Evolutionary conservation across 2,329 filamentous ascomycete species (phyloP), one percentile per base, ranked within the genome.

Genomic region (Juglanconis juglandina): DNA sequence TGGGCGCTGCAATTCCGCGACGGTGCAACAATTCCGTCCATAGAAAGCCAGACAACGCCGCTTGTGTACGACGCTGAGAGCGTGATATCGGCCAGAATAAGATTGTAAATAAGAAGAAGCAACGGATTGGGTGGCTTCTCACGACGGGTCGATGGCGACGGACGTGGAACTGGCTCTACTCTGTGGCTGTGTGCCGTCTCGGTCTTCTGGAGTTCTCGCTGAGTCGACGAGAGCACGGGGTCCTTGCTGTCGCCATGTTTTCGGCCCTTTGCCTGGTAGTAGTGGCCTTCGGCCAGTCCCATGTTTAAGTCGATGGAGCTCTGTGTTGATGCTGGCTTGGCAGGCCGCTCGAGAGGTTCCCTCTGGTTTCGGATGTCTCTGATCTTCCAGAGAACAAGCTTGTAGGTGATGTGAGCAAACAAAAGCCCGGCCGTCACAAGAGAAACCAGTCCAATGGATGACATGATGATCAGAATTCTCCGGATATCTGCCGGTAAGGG

Each of bases 31-130:
- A 90, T 80, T 0, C 75, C 77, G 68, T 87, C 77, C 13, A 75
- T 69, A 1, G 72, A 70, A 5, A 89, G 74, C 81, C 87, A 88
- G 41, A 81, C 75, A 4, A 81, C 79, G 63, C 87, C 89, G 53
- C 90, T 75, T 48, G 87, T 67, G 68, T 90, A 91, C 4, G 86
- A 84, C 0, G 84, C 70, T 7, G 84, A 79, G 67, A 90, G 88
- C 67, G 87, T 84, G 58, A 89, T 79, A 66, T 91, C 88, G 61
- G 88, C 87, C 30, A 88, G 73, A 5, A 91, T 75, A 0, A 91
- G 79, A 69, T 90, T 90, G 69, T 88, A 83, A 60, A 90, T 87
- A 4, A 91, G 77, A 0, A 90, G 76, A 34, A 90, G 79, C 67
- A 90, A 88, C 70, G 90, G 88, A 65, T 89, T 90, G 0, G 80